These are phyloP conservation scores for Jacaranda copaia DNA, from an alignment of 257 asterid genomes.

Conservation along the genomic window DNA sequence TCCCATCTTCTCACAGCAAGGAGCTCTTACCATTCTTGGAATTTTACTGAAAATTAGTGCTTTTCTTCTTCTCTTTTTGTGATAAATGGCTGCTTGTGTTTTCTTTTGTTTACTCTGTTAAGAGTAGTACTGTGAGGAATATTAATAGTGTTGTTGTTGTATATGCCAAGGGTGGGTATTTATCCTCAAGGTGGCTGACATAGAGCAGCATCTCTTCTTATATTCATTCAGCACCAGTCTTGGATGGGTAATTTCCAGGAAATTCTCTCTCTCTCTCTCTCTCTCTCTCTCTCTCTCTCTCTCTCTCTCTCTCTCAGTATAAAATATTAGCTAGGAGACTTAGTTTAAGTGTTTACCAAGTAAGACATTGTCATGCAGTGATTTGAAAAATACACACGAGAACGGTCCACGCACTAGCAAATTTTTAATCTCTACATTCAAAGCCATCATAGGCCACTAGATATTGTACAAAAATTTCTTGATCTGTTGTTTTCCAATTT, in stretches of 20 bases:
- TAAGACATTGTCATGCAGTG: slow-evolving; percentile 34
- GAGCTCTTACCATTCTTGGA: slow-evolving; percentile 79
- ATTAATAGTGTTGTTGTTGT: slow-evolving; percentile 24
- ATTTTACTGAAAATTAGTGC: neutral
- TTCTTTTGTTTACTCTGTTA: neutral
- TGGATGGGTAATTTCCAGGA: slow-evolving; percentile 47
- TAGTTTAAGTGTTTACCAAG: slow-evolving; percentile 5
- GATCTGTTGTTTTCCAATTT: neutral
- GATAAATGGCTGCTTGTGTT: neutral
- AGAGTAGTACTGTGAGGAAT: neutral
- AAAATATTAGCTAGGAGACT: slow-evolving; percentile 6
- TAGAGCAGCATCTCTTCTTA: slow-evolving; percentile 42
- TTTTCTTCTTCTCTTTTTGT: neutral
- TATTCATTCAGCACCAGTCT: slow-evolving; percentile 23
- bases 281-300: slow-evolving; percentile 40
- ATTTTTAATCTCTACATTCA: slow-evolving; percentile 19
- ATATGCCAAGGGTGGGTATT: slow-evolving; percentile 51
- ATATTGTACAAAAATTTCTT: neutral
- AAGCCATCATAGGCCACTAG: no score
- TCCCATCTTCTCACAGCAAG: slow-evolving; percentile 75
- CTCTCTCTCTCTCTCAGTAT: slow-evolving; percentile 25
- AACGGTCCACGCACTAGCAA: slow-evolving; percentile 34
- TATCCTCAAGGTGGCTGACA: slow-evolving; percentile 39
- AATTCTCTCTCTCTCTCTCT: slow-evolving; percentile 43
- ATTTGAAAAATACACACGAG: slow-evolving; percentile 36